phyloP scores from a whole-genome alignment of 352 stramenopile species.

The Globisporangium solare region DNA sequence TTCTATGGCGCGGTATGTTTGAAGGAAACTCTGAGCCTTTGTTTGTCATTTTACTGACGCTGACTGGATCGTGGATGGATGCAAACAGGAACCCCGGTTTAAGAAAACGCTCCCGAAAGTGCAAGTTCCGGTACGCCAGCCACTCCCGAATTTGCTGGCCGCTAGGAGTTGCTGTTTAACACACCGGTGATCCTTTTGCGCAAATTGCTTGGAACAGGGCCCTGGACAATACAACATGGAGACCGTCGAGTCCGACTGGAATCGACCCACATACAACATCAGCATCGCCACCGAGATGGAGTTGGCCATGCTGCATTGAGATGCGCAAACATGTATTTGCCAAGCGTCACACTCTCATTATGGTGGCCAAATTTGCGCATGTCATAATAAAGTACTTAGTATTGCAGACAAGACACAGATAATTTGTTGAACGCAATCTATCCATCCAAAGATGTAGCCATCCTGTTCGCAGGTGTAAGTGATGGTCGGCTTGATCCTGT shows the following conservation, averaged over 20 bases:
- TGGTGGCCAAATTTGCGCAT: no score
- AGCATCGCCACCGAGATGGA: conserved; percentile 85
- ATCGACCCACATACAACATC: conserved; percentile 86
- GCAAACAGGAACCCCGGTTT: conserved; percentile 60
- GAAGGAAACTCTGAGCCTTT: background rate
- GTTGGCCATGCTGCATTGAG: conserved; percentile 49
- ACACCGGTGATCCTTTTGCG: background rate
- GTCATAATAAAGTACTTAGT: no score
- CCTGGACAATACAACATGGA: conserved; percentile 72
- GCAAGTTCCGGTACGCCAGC: conserved; percentile 37
- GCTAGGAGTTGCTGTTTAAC: background rate
- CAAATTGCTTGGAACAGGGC: conserved; percentile 26
- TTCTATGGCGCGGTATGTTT: conserved; percentile 55
- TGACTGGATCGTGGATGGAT: background rate
- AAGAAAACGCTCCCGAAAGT: conserved; percentile 58
- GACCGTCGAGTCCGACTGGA: conserved; percentile 72
- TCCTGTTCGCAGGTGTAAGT: no score
- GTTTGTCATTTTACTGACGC: background rate
- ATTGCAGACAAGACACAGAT: no score
- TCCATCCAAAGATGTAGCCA: no score
- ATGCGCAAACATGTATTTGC: no score
- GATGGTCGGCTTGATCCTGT: no score
- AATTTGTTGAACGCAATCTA: no score
- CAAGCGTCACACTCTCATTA: background rate
- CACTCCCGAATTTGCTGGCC: background rate